A percentile compares a stretch with the other conserved stretches of the same genome.
phyloP scores from a whole-genome alignment of 352 stramenopile genomes.

The Plasmopara viticola region DNA sequence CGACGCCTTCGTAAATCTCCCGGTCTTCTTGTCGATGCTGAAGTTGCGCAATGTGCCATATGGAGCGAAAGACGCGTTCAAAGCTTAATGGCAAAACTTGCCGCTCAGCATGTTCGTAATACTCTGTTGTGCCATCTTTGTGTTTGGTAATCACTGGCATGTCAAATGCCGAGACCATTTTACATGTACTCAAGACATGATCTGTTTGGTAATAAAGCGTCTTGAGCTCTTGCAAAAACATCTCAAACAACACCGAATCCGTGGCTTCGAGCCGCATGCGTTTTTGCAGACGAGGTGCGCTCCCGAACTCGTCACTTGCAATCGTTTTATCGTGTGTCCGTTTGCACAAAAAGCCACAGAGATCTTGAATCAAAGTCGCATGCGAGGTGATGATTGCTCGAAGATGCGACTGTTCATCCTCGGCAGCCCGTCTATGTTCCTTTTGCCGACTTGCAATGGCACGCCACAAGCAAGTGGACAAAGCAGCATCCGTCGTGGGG shows the following conservation, averaged over 20 bases:
- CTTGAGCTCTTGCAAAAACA: constrained; percentile 28
- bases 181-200: constrained; percentile 12
- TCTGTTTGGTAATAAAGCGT: constrained; percentile 20
- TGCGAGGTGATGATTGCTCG: constrained; percentile 23
- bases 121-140: constrained; percentile 15
- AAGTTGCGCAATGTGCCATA: constrained; percentile 21
- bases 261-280: constrained; percentile 19
- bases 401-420: constrained; percentile 19
- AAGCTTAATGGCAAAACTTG: constrained; percentile 27
- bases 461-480: constrained; percentile 28
- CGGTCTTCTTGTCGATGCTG: constrained; percentile 23
- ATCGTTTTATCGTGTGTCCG: constrained; percentile 13
- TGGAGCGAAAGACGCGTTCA: constrained; percentile 13
- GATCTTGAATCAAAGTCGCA: constrained; percentile 23
- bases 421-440: constrained; percentile 17
- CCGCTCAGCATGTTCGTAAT: constrained; percentile 14
- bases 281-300: constrained; percentile 13
- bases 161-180: neutral
- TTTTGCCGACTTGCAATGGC: constrained; percentile 25
- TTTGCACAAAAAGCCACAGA: constrained; percentile 21
- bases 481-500: constrained; percentile 9
- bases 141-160: constrained; percentile 8
- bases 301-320: constrained; percentile 2
- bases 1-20: constrained; percentile 8
- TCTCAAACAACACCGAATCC: constrained; percentile 29